A percentile compares a stretch with the other conserved stretches of the same genome.
Conservation (phyloP, 768 basidiomycete genomes). For the Cytidiella melzeri region DNA sequence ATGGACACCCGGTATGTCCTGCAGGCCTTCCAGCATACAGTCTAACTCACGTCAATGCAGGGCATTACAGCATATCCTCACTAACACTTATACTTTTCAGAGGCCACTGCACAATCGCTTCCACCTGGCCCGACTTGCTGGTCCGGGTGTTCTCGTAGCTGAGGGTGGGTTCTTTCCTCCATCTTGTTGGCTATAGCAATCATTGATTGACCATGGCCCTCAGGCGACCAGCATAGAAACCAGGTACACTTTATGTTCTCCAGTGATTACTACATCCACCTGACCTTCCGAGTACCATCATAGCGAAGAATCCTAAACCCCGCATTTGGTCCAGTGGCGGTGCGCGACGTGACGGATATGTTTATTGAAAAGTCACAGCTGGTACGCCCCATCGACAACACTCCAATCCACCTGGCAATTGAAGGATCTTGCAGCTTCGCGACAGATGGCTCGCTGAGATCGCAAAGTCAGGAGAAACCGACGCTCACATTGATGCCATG, state of each 20-base stretch:
- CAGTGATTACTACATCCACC: not conserved
- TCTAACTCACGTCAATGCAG: no score
- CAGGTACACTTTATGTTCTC: constrained; percentile 23
- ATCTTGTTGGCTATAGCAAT: not conserved
- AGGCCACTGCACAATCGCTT: constrained; percentile 41
- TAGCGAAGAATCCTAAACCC: constrained; percentile 45
- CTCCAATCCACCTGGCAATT: not conserved
- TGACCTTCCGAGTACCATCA: not conserved
- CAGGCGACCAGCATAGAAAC: constrained; percentile 31
- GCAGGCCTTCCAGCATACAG: not conserved
- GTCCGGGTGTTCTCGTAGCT: constrained; percentile 40
- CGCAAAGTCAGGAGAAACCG: constrained; percentile 18
- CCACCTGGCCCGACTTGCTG: constrained; percentile 36
- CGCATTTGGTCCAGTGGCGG: constrained; percentile 55
- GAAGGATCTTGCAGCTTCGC: constrained; percentile 14
- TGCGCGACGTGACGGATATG: constrained; percentile 49
- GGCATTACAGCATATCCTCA: constrained; percentile 59
- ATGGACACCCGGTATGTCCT: constrained; percentile 38
- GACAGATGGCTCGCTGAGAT: constrained; percentile 24
- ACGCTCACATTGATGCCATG: constrained; percentile 25
- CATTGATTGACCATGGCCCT: not conserved
- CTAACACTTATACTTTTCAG: constrained; percentile 47
- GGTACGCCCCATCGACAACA: constrained; percentile 23
- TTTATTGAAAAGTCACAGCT: constrained; percentile 51
- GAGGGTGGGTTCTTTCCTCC: constrained; percentile 25